phyloP scores from a whole-genome alignment of 768 basidiomycete genomes.

The Udeniomyces megalosporus region DNA sequence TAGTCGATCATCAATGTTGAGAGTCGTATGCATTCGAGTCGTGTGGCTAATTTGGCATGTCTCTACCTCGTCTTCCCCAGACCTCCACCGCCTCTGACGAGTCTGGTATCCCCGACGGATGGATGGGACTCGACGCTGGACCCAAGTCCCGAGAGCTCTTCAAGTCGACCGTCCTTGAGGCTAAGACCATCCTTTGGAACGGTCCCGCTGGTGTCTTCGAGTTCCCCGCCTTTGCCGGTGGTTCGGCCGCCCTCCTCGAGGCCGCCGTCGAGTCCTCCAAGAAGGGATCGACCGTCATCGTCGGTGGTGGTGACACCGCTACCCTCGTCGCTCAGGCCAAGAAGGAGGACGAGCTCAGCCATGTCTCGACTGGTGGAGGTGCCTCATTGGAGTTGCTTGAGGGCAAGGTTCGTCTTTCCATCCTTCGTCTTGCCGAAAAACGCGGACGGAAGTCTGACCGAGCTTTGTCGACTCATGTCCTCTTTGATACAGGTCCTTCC shows the following conservation, averaged over 20 bases:
- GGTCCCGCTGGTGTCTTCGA: slow-evolving; percentile 98
- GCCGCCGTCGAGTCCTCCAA: slow-evolving; percentile 73
- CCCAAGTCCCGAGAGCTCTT: slow-evolving; percentile 67
- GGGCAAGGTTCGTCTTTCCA: slow-evolving; percentile 57
- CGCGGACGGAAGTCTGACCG: not conserved
- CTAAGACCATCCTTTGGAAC: slow-evolving; percentile 96
- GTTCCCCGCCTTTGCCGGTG: slow-evolving; percentile 74
- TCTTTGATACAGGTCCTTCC: slow-evolving; percentile 1
- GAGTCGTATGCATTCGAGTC: no score
- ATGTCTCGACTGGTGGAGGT: slow-evolving; percentile 79
- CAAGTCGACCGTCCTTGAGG: slow-evolving; percentile 57
- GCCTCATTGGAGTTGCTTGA: slow-evolving; percentile 71
- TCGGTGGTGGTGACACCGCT: slow-evolving; percentile 60
- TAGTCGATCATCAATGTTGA: not conserved
- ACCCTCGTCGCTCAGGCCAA: slow-evolving; percentile 69
- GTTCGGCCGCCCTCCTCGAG: slow-evolving; percentile 67
- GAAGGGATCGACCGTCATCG: slow-evolving; percentile 77
- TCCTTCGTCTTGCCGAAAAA: no score
- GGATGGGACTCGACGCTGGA: slow-evolving; percentile 92
- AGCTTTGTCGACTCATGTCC: no score
- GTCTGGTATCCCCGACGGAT: slow-evolving; percentile 76
- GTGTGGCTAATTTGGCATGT: not conserved
- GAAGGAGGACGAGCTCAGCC: slow-evolving; percentile 76
- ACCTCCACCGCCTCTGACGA: slow-evolving; percentile 57
- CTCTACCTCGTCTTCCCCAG: slow-evolving; percentile 29